Percentiles rank a stretch among this genome's conserved stretches.
Conservation (phyloP, 768 basidiomycete genomes). For the Termitomyces sp. region DNA sequence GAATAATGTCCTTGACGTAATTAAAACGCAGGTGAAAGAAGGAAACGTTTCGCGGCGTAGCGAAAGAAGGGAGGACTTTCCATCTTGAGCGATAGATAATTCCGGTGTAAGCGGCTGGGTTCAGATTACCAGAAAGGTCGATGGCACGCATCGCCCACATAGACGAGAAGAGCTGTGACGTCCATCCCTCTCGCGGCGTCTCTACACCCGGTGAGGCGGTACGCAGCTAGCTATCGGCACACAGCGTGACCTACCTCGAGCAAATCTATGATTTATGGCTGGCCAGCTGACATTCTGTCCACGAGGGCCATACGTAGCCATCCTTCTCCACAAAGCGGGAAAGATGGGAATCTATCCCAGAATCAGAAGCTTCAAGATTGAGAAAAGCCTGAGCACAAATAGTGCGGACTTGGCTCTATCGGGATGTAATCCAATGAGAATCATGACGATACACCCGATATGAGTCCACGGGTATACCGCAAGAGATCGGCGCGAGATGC, state of each 20-base stretch:
- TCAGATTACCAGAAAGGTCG: neutral
- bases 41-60: neutral
- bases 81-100: neutral
- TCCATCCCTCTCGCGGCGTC: neutral
- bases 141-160: neutral
- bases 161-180: neutral
- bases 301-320: neutral
- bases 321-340: neutral
- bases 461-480: neutral
- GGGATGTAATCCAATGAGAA: neutral
- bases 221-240: neutral
- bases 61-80: neutral
- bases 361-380: neutral
- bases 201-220: neutral
- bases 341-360: neutral
- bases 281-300: neutral
- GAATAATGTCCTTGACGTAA: neutral
- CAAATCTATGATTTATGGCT: neutral
- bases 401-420: neutral
- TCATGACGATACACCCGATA: neutral
- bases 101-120: conserved; percentile 1
- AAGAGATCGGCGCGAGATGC: neutral
- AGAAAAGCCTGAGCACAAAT: neutral
- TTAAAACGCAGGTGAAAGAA: neutral
- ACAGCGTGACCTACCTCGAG: neutral